Base-by-base conservation (phyloP, 148 eudicot genomes). In the Spergularia marina region DNA sequence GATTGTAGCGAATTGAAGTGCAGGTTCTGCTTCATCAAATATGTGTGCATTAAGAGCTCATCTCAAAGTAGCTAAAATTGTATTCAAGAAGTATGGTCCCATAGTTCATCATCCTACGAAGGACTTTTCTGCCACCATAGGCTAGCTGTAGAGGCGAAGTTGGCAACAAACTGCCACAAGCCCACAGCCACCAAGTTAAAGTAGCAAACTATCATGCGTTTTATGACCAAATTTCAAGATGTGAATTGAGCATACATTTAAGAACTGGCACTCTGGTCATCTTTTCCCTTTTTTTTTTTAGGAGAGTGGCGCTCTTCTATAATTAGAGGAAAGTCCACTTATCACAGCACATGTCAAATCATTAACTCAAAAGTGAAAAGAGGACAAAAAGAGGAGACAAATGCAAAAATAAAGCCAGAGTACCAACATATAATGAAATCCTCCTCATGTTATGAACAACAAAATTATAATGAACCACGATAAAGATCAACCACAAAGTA, bases 401-500 rank as follows among this genome's bases (percentile, higher is more conserved):
- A 69, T 47, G 52, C 20, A 68, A 52, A 69, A 23, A 49, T 21
- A 21, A 11, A 20, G 72, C 39, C 56, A 12, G n/a, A 52, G 14
- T 69, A 57, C n/a, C 21, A 69, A 39, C 58, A 52, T 69, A 57
- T 51, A 6, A 7, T 67, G n/a, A 25, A 21, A 51, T 23, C 40
- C 10, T 68, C 39, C 55, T n/a, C 67, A 40, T 30, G 12, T 18
- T 47, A 15, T 40, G 51, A 23, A 68, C 15, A 10, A 49, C 40
- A 23, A 23, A 7, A 14, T 7, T 18, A 23, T 17, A 57, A 12
- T 17, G 10, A 54, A 40, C 3, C 61, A 6, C 7, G 61, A 60
- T 65, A 47, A 52, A 14, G 65, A 59, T 64, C 69, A n/a, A 23
- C 60, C 41, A 61, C 20, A 60, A 55, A 61, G 41, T 53, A 53